phyloP scores from a whole-genome alignment of 2,329 filamentous ascomycete genomes.

The Fusarium nygamai region DNA sequence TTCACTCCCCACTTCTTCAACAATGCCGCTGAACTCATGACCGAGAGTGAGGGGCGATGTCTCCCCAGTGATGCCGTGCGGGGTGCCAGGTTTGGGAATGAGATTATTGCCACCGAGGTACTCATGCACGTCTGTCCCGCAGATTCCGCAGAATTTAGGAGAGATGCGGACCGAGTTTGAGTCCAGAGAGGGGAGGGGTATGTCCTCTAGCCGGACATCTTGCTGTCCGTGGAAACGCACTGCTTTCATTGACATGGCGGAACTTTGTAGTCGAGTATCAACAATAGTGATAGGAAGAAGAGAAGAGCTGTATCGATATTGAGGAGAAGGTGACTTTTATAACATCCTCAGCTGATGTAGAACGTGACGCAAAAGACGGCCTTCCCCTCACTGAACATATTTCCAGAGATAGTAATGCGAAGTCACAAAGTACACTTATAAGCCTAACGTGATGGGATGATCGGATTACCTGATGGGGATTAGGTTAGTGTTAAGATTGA shows the following conservation, averaged over 20 bases:
- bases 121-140: constrained; percentile 18
- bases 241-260: constrained; percentile 1
- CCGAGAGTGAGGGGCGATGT: constrained; percentile 16
- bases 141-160: constrained; percentile 10
- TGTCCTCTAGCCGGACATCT: constrained; percentile 3
- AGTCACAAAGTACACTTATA: constrained; percentile 10
- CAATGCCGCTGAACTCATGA: constrained; percentile 14
- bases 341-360: not conserved
- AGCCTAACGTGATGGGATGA: not conserved
- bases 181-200: not conserved
- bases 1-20: constrained; percentile 18
- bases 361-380: constrained; percentile 5
- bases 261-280: not conserved
- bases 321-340: not conserved
- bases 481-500: not conserved
- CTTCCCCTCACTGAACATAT: constrained; percentile 11
- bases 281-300: not conserved
- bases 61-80: constrained; percentile 15
- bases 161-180: constrained; percentile 1
- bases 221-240: constrained; percentile 13
- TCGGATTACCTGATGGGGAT: constrained; percentile 8
- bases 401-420: constrained; percentile 22
- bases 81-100: constrained; percentile 19
- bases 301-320: not conserved
- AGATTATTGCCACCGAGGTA: constrained; percentile 21